Evolutionary conservation across 305 asterid species (phyloP).

Genomic region (Fraxinus sp.): DNA sequence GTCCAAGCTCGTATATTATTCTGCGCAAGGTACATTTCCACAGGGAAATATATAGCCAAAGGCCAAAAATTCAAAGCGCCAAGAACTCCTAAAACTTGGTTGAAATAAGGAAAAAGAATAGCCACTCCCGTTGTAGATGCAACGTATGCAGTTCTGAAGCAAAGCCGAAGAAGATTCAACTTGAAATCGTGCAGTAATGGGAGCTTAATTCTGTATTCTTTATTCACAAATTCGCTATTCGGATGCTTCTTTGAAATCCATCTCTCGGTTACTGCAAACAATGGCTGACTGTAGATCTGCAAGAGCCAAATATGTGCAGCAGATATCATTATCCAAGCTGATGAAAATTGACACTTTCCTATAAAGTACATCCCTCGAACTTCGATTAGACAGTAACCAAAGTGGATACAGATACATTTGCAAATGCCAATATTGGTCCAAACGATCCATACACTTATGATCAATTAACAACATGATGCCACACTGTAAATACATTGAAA

Average conservation of each 20-base stretch:
- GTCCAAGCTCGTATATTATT: slow-evolving; percentile 50
- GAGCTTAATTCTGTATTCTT: slow-evolving; percentile 31
- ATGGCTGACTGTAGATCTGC: slow-evolving; percentile 48
- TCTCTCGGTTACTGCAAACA: slow-evolving; percentile 46
- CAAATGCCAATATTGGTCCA: not conserved
- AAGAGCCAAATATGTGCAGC: not conserved
- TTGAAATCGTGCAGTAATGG: slow-evolving; percentile 40
- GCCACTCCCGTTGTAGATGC: slow-evolving; percentile 57
- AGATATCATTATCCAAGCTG: not conserved
- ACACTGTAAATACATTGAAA: not conserved
- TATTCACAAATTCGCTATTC: slow-evolving; percentile 24
- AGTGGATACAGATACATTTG: not conserved
- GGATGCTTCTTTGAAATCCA: slow-evolving; percentile 39
- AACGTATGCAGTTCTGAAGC: slow-evolving; percentile 55
- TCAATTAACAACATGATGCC: not conserved
- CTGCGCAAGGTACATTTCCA: slow-evolving; percentile 59
- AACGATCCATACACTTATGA: not conserved
- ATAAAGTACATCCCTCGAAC: not conserved
- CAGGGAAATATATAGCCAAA: slow-evolving; percentile 64
- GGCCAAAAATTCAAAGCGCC: slow-evolving; percentile 77
- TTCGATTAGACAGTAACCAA: not conserved
- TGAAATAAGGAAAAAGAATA: slow-evolving; percentile 67
- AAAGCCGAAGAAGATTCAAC: slow-evolving; percentile 49
- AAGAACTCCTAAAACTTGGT: slow-evolving; percentile 59
- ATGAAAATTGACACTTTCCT: not conserved